A percentile compares a stretch with the other conserved stretches of the same genome.
phyloP scores from a whole-genome alignment of 164 flowering plant genomes.

The Kingdonia uniflora region DNA sequence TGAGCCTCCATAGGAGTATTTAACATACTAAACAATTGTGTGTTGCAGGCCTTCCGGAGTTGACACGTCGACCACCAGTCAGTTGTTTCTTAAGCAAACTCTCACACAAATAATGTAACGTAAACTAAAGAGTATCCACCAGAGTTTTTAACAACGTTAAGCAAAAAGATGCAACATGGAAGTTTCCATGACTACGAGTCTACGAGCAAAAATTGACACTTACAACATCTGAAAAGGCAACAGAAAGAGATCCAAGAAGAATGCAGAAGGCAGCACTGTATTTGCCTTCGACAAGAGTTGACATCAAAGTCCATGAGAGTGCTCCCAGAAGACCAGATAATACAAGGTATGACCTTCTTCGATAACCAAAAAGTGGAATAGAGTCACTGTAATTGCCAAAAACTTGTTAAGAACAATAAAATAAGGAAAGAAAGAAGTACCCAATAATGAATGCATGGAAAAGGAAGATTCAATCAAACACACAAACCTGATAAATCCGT shows the following conservation, averaged over 20 bases:
- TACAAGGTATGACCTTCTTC: constrained; percentile 93
- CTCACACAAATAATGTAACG: too few species aligned
- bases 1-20: too few species aligned
- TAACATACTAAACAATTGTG: too few species aligned
- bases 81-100: too few species aligned
- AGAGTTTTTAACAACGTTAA: too few species aligned
- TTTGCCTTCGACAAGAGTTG: constrained; percentile 79
- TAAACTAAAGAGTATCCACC: too few species aligned
- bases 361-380: constrained; percentile 93
- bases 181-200: too few species aligned
- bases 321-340: constrained; percentile 94
- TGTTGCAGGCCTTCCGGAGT: too few species aligned
- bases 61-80: too few species aligned
- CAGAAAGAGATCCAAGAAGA: constrained; percentile 97
- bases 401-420: constrained; percentile 6
- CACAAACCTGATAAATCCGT: constrained; percentile 87
- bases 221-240: constrained; percentile 98
- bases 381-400: constrained; percentile 59
- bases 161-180: too few species aligned
- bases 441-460: not conserved
- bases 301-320: constrained; percentile 92
- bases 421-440: constrained; percentile 1
- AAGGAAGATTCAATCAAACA: not conserved
- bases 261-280: constrained; percentile 84
- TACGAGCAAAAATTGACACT: too few species aligned